These are phyloP conservation scores for Leptographium galeiforme DNA, from an alignment of 2,329 filamentous ascomycete genomes.

Conservation along the genomic window DNA sequence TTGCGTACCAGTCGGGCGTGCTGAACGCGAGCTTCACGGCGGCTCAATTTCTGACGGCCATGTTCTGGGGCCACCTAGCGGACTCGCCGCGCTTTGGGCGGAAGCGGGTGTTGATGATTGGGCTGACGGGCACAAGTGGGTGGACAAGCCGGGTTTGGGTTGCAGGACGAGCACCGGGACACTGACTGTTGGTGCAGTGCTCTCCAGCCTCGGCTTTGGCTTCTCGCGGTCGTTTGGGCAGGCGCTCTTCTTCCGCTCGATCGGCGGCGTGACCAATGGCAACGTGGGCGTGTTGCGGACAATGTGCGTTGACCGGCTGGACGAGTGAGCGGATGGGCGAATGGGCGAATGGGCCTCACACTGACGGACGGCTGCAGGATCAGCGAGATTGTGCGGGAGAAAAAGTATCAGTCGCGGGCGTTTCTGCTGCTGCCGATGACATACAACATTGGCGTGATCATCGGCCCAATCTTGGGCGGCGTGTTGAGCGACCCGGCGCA, in stretches of 20 bases:
- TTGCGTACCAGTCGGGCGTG: constrained; percentile 65
- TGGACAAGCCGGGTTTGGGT: constrained; percentile 9
- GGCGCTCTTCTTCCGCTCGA: constrained; percentile 48
- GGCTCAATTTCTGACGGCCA: constrained; percentile 69
- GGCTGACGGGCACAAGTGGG: constrained; percentile 50
- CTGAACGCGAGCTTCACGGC: constrained; percentile 69
- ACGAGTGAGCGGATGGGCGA: too few relatives aligned
- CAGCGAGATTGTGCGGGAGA: constrained; percentile 29
- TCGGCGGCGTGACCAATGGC: constrained; percentile 58
- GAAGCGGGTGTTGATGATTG: constrained; percentile 67
- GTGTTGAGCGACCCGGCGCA: constrained; percentile 30
- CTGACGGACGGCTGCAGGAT: constrained; percentile 19
- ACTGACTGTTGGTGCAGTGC: constrained; percentile 14
- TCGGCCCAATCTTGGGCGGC: constrained; percentile 40
- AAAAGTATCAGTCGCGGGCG: constrained; percentile 29
- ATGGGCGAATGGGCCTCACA: background rate
- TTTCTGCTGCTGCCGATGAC: constrained; percentile 47
- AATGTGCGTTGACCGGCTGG: constrained; percentile 30
- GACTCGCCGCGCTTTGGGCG: constrained; percentile 51
- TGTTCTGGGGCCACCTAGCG: constrained; percentile 66
- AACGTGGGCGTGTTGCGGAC: constrained; percentile 65
- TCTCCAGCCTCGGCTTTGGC: constrained; percentile 56
- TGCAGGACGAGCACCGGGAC: too few relatives aligned
- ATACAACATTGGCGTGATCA: constrained; percentile 53
- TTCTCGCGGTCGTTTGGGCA: constrained; percentile 50